These are phyloP conservation scores for Kurtzmaniella natalensis DNA, from an alignment of 1,139 yeast species.

Conservation along the genomic window DNA sequence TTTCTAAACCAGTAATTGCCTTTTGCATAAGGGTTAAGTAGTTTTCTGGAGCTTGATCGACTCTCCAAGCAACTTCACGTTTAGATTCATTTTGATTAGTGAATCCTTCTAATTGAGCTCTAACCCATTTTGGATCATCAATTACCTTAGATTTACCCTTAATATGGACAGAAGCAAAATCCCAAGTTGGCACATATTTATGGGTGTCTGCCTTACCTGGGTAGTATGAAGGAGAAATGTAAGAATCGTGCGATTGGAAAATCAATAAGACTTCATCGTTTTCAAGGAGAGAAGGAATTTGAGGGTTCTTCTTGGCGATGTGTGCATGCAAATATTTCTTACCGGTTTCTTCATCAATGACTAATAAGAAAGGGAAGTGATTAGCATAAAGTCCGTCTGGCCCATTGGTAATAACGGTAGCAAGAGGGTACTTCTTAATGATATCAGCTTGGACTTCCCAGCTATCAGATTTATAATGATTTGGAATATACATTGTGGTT, in stretches of 20 bases:
- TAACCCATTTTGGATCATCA: slow-evolving; percentile 45
- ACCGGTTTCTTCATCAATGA: slow-evolving; percentile 33
- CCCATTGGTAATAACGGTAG: slow-evolving; percentile 43
- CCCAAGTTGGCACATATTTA: slow-evolving; percentile 72
- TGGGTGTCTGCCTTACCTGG: slow-evolving; percentile 54
- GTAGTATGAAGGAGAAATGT: slow-evolving; percentile 61
- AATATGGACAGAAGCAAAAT: slow-evolving; percentile 58
- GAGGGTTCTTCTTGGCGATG: slow-evolving; percentile 53
- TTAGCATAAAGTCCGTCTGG: slow-evolving; percentile 44
- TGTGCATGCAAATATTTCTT: slow-evolving; percentile 50
- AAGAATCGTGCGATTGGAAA: slow-evolving; percentile 52
- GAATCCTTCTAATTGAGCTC: slow-evolving; percentile 41
- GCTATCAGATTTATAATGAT: slow-evolving; percentile 24
- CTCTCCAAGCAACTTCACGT: slow-evolving; percentile 48
- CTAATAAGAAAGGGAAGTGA: slow-evolving; percentile 54
- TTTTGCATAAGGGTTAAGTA: slow-evolving; percentile 44
- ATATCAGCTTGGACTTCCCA: slow-evolving; percentile 39
- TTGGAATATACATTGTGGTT: slow-evolving; percentile 26
- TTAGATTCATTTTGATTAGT: slow-evolving; percentile 46
- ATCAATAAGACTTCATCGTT: slow-evolving; percentile 45
- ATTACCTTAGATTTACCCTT: slow-evolving; percentile 50
- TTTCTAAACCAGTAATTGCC: slow-evolving; percentile 57
- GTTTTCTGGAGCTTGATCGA: slow-evolving; percentile 54
- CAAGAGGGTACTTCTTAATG: slow-evolving; percentile 48
- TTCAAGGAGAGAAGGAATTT: slow-evolving; percentile 39